phyloP scores from a whole-genome alignment of 2,329 filamentous ascomycete genomes.

The Eurotiales sp. region DNA sequence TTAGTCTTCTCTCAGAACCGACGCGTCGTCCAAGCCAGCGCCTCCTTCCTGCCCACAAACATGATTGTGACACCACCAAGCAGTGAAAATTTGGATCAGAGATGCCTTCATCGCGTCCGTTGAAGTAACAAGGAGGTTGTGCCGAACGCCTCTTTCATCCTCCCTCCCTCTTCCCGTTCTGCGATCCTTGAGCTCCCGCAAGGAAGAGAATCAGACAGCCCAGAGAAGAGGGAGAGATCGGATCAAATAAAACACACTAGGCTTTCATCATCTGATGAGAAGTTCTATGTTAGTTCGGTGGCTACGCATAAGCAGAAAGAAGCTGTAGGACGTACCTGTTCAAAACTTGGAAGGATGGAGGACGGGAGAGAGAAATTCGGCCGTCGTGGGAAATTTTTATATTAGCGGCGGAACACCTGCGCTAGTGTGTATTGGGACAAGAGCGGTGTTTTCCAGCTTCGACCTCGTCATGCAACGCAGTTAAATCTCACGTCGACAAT shows the following conservation, averaged over 20 bases:
- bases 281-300: too few relatives aligned
- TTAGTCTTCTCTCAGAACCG: too few relatives aligned
- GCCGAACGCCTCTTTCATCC: constrained; percentile 99
- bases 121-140: constrained; percentile 92
- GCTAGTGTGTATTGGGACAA: not conserved
- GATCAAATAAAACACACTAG: constrained; percentile 85
- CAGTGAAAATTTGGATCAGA: constrained; percentile 66
- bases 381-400: constrained; percentile 17
- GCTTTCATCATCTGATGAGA: constrained; percentile 93
- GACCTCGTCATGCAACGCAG: not conserved
- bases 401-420: constrained; percentile 13
- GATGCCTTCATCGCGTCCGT: constrained; percentile 98
- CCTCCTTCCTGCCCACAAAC: too few relatives aligned
- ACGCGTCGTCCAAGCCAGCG: too few relatives aligned
- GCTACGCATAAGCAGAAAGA: too few relatives aligned
- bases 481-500: not conserved
- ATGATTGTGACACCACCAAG: constrained; percentile 47
- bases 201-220: constrained; percentile 70
- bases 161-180: constrained; percentile 61
- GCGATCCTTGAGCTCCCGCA: constrained; percentile 84
- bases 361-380: constrained; percentile 49
- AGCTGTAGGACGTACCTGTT: constrained; percentile 69
- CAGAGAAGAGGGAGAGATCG: constrained; percentile 58
- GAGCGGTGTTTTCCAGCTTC: not conserved
- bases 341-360: constrained; percentile 99